Percentiles rank a stretch among this genome's conserved stretches.
These are phyloP conservation scores for Penicillium coffeae DNA, from an alignment of 495 filamentous ascomycete species.

Conservation along the genomic window DNA sequence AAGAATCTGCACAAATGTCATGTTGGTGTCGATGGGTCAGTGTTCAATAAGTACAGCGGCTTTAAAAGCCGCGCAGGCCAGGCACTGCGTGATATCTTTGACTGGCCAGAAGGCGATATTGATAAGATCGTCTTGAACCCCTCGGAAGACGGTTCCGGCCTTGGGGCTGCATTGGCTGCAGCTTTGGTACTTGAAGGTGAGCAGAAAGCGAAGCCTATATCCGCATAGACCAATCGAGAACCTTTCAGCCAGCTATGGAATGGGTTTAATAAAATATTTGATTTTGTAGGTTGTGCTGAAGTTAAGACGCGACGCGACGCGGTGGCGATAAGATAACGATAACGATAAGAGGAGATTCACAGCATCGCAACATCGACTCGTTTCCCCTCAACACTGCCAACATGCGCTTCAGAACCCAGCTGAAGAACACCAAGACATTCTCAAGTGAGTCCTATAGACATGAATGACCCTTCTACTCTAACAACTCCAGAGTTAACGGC, in stretches of 20 bases:
- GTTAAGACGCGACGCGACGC: background rate
- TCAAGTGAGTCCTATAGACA: conserved; percentile 55
- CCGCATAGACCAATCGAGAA: no score
- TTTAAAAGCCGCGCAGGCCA: conserved; percentile 79
- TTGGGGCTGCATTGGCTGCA: conserved; percentile 31
- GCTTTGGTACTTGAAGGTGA: conserved; percentile 15
- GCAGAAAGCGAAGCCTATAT: conserved; percentile 5
- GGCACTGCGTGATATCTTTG: conserved; percentile 57
- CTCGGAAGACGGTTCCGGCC: conserved; percentile 29
- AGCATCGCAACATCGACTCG: conserved; percentile 5
- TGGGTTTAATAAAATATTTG: no score
- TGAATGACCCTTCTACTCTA: background rate
- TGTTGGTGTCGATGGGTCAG: conserved; percentile 88
- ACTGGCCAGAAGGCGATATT: conserved; percentile 19
- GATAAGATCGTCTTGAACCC: conserved; percentile 25
- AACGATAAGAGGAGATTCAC: conserved; percentile 20
- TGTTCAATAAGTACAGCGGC: conserved; percentile 91
- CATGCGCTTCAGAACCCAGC: conserved; percentile 79
- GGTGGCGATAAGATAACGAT: conserved; percentile 3
- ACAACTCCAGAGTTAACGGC: conserved; percentile 66
- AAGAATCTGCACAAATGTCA: conserved; percentile 73
- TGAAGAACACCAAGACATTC: conserved; percentile 79
- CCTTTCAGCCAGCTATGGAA: no score
- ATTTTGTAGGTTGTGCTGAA: no score
- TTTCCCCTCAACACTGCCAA: conserved; percentile 11